Conservation (phyloP, 371 early-diverging fungal genomes). For the Rhizomucor pusillus region DNA sequence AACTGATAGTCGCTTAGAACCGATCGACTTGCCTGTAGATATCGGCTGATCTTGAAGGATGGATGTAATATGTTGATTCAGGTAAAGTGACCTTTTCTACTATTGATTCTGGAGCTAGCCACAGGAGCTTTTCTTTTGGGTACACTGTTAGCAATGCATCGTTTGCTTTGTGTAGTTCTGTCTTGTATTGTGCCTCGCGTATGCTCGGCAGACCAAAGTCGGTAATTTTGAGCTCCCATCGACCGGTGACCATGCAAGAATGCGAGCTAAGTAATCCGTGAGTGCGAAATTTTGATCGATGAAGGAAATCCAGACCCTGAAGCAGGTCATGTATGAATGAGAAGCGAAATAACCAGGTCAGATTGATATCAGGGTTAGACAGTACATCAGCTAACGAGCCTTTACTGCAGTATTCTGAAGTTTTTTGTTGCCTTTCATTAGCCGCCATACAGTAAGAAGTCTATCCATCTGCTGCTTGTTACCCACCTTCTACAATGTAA, state of each 20-base stretch:
- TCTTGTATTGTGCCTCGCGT: constrained; percentile 28
- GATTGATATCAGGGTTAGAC: constrained; percentile 45
- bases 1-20: not conserved
- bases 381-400: constrained; percentile 45
- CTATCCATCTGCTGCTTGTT: no score
- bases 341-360: constrained; percentile 54
- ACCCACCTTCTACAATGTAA: constrained; percentile 36
- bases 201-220: constrained; percentile 43
- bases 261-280: constrained; percentile 46
- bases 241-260: constrained; percentile 44
- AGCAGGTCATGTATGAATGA: constrained; percentile 51
- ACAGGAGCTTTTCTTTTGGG: constrained; percentile 28
- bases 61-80: constrained; percentile 24
- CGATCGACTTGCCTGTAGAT: constrained; percentile 31
- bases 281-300: constrained; percentile 44
- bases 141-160: constrained; percentile 3
- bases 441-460: not conserved
- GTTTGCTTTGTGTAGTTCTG: not conserved
- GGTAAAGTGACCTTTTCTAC: constrained; percentile 4
- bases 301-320: constrained; percentile 48
- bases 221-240: constrained; percentile 52
- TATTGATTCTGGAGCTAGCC: constrained; percentile 50
- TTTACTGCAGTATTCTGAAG: constrained; percentile 44
- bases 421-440: not conserved
- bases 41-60: constrained; percentile 38